Evolutionary conservation across 768 basidiomycete genomes (phyloP), one percentile per base, ranked within the genome.

Genomic region (Obba rivulosa): DNA sequence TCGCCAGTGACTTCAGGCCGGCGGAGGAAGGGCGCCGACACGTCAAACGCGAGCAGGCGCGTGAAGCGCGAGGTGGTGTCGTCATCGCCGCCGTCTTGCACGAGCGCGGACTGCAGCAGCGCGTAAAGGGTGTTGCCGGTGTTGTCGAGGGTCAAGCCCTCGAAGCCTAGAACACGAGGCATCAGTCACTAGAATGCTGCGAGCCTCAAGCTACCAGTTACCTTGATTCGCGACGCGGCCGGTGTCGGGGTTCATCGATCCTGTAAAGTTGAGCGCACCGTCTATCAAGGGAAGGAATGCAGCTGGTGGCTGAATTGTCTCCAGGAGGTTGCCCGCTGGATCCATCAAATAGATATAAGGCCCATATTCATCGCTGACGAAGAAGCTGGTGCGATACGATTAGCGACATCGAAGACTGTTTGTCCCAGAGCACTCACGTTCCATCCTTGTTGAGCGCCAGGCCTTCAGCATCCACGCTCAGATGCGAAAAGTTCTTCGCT

Each of bases 321-420:
- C 70, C 18, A 83, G 60, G 5, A 85, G 64, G 2, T 70, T 55
- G 1, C 81, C 81, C 21, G 62, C 59, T 1, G 69, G 57, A 0
- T 71, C 63, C 61, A 77, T 77, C 14, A 68, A 71, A 62, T 84
- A 81, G 52, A 85, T 78, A 56, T 80, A 80, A 3, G 80, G 80
- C 1, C 81, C 83, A 53, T 85, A 85, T 64, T 85, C 83, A 58
- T 85, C 84, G 55, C 78, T 79, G 24, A 78, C 68, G 81, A 79
- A 84, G 63, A 73, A 80, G 0, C 79, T 81, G 39, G n/a, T 25
- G n/a, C 39, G 25, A 34, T 1, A 8, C 16, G 20, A 8, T 16
- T 3, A 43, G 22, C 20, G 14, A 28, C 20, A 21, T 7, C 16
- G 13, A 5, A 31, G 5, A 13, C 28, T 5, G 13, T 31, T 28